Evolutionary conservation across 257 asterid genomes (phyloP).

Genomic region (Fraxinus pennsylvanica): DNA sequence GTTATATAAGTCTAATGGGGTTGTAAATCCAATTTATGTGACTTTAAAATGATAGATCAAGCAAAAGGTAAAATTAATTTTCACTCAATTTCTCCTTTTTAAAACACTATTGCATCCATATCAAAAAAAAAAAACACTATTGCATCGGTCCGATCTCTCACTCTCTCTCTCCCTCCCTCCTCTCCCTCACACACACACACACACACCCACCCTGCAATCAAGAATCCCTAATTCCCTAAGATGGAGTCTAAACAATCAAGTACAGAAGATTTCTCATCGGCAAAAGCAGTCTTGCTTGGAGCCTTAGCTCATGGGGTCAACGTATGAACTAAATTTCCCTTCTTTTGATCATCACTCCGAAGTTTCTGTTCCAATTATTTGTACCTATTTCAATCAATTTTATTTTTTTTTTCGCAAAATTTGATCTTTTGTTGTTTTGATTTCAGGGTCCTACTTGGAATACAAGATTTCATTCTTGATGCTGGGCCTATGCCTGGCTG

Average conservation of each 20-base stretch:
- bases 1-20: too few species aligned
- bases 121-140: too few species aligned
- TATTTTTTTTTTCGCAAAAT: not conserved
- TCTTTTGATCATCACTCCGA: not conserved
- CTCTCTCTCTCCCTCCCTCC: not conserved
- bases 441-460: slow-evolving; percentile 87
- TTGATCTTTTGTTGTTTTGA: slow-evolving; percentile 20
- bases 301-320: slow-evolving; percentile 93
- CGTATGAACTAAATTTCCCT: slow-evolving; percentile 42
- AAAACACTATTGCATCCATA: too few species aligned
- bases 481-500: slow-evolving; percentile 77
- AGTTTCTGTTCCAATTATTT: slow-evolving; percentile 5
- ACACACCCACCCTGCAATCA: not conserved
- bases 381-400: not conserved
- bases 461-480: slow-evolving; percentile 73
- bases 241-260: slow-evolving; percentile 52
- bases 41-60: too few species aligned
- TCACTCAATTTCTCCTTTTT: too few species aligned
- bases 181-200: not conserved
- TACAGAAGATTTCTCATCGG: slow-evolving; percentile 49
- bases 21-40: too few species aligned
- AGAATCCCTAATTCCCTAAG: not conserved
- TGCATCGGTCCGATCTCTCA: not conserved
- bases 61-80: too few species aligned
- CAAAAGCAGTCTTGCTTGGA: slow-evolving; percentile 71